Evolutionary conservation across 768 basidiomycete genomes (phyloP).

Genomic region (Suillus fuscotomentosus): DNA sequence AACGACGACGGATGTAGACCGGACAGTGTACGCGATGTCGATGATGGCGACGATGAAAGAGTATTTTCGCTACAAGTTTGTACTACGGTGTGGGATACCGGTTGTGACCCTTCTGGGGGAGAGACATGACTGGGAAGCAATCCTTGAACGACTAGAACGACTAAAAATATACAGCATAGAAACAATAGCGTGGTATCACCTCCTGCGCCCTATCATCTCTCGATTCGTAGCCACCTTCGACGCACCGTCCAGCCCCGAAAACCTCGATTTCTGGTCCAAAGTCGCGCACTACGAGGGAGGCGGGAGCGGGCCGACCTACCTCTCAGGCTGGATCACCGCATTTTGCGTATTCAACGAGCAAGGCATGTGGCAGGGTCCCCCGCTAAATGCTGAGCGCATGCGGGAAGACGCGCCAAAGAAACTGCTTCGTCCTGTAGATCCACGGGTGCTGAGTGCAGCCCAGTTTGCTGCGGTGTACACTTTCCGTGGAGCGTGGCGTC

Average conservation of each 20-base stretch:
- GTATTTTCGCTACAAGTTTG: constrained; percentile 17
- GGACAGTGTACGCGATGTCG: constrained; percentile 22
- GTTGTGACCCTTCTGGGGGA: constrained; percentile 22
- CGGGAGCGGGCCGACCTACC: constrained; percentile 27
- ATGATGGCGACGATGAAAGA: constrained; percentile 29
- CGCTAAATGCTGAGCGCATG: constrained; percentile 29
- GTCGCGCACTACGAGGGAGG: constrained; percentile 25
- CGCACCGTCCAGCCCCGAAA: constrained; percentile 19
- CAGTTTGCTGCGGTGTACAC: constrained; percentile 31
- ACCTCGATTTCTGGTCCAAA: constrained; percentile 39
- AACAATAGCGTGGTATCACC: constrained; percentile 18
- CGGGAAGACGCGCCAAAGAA: constrained; percentile 32
- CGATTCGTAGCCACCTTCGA: constrained; percentile 29
- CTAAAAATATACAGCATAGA: constrained; percentile 17
- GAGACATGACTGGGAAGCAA: constrained; percentile 19
- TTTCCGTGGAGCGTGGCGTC: constrained; percentile 17
- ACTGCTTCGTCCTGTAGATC: constrained; percentile 29
- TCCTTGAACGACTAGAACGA: constrained; percentile 21
- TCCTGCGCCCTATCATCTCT: constrained; percentile 27
- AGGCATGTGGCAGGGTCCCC: constrained; percentile 34
- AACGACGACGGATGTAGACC: constrained; percentile 28
- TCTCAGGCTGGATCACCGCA: constrained; percentile 42
- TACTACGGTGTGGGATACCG: constrained; percentile 14
- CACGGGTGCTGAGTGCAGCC: constrained; percentile 22
- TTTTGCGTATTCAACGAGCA: constrained; percentile 34